A percentile compares a stretch with the other conserved stretches of the same genome.
These are phyloP conservation scores for Catunica adiposa DNA, from an alignment of 2,329 filamentous ascomycete genomes.

Conservation along the genomic window DNA sequence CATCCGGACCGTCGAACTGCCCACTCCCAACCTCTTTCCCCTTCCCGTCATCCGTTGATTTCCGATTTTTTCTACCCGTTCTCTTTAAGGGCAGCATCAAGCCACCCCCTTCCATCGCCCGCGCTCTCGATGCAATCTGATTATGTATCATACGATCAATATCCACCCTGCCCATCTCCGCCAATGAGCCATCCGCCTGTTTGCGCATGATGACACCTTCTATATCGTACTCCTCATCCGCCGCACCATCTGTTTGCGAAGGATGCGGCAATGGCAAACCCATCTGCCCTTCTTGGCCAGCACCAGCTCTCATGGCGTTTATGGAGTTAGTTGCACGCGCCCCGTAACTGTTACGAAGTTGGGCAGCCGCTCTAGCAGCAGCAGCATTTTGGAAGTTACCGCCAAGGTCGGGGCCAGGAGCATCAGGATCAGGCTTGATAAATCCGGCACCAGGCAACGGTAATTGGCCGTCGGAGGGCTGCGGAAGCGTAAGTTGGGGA, in stretches of 20 bases:
- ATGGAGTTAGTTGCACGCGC: conserved; percentile 49
- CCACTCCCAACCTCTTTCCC: conserved; percentile 27
- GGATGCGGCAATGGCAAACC: conserved; percentile 21
- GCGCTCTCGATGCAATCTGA: conserved; percentile 48
- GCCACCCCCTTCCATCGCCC: conserved; percentile 56
- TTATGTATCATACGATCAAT: conserved; percentile 55
- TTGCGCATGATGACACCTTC: conserved; percentile 43
- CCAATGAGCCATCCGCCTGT: conserved; percentile 34
- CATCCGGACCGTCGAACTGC: conserved; percentile 35
- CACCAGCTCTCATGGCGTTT: conserved; percentile 39
- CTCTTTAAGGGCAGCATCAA: conserved; percentile 57
- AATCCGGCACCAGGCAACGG: conserved; percentile 6
- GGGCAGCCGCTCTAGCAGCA: conserved; percentile 37
- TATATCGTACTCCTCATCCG: conserved; percentile 37
- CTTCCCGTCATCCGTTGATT: conserved; percentile 22
- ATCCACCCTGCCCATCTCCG: conserved; percentile 41
- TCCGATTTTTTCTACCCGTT: conserved; percentile 19
- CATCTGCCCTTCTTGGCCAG: conserved; percentile 19
- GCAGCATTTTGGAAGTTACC: conserved; percentile 25
- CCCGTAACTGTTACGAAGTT: conserved; percentile 44
- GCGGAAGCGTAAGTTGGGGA: conserved; percentile 19
- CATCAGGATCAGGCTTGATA: conserved; percentile 13
- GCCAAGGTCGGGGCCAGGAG: conserved; percentile 6
- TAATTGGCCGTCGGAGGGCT: conserved; percentile 17
- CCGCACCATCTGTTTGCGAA: conserved; percentile 57